Conservation (phyloP, 441 rosid genomes). For the Eruca vesicaria region DNA sequence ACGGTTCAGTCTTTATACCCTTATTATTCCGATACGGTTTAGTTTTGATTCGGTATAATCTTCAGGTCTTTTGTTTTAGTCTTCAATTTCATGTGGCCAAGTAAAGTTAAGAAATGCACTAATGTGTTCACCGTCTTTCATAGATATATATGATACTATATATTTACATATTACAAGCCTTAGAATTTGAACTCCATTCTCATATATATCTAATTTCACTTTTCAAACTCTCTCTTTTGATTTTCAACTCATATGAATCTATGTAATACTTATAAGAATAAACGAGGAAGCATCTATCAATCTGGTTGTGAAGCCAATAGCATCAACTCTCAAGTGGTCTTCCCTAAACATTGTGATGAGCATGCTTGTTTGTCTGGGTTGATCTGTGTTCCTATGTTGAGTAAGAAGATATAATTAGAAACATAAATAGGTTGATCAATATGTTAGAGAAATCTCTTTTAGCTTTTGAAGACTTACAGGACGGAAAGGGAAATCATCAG, state of each 20-base stretch:
- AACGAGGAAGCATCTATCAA: slow-evolving; percentile 15
- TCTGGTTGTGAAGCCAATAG: background rate
- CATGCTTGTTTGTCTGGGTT: slow-evolving; percentile 36
- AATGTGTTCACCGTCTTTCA: background rate
- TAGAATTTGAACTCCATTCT: background rate
- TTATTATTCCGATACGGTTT: background rate
- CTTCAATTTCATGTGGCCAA: background rate
- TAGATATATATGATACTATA: background rate
- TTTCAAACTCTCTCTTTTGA: too few species aligned
- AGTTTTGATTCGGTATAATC: background rate
- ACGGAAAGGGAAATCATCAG: slow-evolving; percentile 88
- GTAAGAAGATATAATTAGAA: slow-evolving; percentile 9
- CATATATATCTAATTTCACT: slow-evolving; percentile 13
- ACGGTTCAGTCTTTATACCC: background rate
- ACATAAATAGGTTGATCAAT: background rate
- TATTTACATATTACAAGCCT: slow-evolving; percentile 25
- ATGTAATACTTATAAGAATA: slow-evolving; percentile 13
- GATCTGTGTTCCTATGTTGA: slow-evolving; percentile 57
- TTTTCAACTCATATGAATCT: slow-evolving; percentile 11
- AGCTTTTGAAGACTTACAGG: slow-evolving; percentile 7
- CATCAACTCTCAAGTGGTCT: slow-evolving; percentile 44
- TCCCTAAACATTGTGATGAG: slow-evolving; percentile 17
- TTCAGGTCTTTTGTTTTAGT: background rate
- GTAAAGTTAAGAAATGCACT: background rate
- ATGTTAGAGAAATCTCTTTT: background rate